Base-by-base conservation (phyloP, 176 grass and related monocot genomes). In the Avena insularis region DNA sequence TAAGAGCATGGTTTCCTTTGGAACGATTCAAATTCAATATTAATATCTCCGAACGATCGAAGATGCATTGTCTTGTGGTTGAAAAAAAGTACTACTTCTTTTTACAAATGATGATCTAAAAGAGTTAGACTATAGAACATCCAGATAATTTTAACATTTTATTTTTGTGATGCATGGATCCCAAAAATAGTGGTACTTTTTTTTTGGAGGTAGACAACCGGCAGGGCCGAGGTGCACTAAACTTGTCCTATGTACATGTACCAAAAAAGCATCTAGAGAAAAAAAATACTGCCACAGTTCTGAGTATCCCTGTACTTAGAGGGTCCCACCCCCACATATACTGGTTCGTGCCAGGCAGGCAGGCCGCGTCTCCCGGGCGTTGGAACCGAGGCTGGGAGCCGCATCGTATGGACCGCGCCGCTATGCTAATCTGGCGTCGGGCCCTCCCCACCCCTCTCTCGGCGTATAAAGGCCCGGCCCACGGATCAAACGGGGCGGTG, bases 381-480 rank as follows among this genome's bases (percentile, higher is more conserved):
- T 81, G 78, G 61, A 91, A 85, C 82, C 82, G 86, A 91, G 86
- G 90, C 19, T 16, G 27, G 19, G 15, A 38, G 27, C 21, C 11
- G 82, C 77, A 81, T 91, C 60, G 90, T 68, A 78, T 84, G 60
- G 81, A 84, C 85, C 81, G 82, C 69, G 69, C 75, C 61, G 72
- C 73, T 25, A 23, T 13, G 71, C 71, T 7, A 59, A 75, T 67
- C 82, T 62, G 82, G 69, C 53, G 15, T 19, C 5, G 81, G 85
- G 14, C 61, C 82, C 60, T 36, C 81, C 11, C 40, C 31, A 5
- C 12, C 27, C 8, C 25, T 3, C 53, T 4, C 63, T 1, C 78
- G 86, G 83, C 71, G 82, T 91, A 88, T 88, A 86, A 91, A 91
- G 82, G 84, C 71, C 51, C 77, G 70, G 90, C 51, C 69, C 68